phyloP scores from a whole-genome alignment of 2,329 filamentous ascomycete genomes.

The Drechslerella coelobrocha region DNA sequence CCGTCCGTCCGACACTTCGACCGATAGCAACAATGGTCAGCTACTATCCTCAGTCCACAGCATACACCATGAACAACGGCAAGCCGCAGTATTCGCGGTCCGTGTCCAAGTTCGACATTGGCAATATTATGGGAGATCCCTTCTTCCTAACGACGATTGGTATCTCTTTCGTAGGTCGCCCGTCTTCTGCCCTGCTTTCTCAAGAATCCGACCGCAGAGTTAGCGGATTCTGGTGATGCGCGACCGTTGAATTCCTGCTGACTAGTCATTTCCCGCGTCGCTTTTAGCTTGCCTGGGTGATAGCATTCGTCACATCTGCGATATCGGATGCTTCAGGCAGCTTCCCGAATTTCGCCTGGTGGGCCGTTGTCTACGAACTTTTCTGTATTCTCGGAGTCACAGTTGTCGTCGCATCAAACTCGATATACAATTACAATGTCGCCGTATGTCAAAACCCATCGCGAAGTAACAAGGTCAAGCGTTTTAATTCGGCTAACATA shows the following conservation, averaged over 20 bases:
- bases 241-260: conserved; percentile 7
- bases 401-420: conserved; percentile 82
- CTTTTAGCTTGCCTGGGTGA: conserved; percentile 86
- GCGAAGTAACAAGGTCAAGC: neutral
- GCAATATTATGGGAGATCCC: conserved; percentile 93
- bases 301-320: conserved; percentile 85
- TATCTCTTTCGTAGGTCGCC: conserved; percentile 77
- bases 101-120: conserved; percentile 70
- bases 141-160: conserved; percentile 94
- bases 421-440: conserved; percentile 86
- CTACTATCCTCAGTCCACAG: conserved; percentile 40
- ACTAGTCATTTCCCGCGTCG: conserved; percentile 9
- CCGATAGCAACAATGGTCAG: conserved; percentile 33
- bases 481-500: conserved; percentile 51
- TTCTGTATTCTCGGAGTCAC: conserved; percentile 81
- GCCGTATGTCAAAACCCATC: conserved; percentile 64
- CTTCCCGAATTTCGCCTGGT: conserved; percentile 92
- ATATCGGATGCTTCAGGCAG: conserved; percentile 67
- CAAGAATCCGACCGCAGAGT: neutral
- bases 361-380: conserved; percentile 83
- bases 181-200: neutral
- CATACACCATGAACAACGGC: conserved; percentile 47
- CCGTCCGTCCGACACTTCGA: neutral
- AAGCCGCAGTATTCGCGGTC: conserved; percentile 48
- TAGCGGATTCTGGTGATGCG: neutral